Evolutionary conservation across 1,284 basidiomycete species (phyloP).

Genomic region (Dichomitus squalens): DNA sequence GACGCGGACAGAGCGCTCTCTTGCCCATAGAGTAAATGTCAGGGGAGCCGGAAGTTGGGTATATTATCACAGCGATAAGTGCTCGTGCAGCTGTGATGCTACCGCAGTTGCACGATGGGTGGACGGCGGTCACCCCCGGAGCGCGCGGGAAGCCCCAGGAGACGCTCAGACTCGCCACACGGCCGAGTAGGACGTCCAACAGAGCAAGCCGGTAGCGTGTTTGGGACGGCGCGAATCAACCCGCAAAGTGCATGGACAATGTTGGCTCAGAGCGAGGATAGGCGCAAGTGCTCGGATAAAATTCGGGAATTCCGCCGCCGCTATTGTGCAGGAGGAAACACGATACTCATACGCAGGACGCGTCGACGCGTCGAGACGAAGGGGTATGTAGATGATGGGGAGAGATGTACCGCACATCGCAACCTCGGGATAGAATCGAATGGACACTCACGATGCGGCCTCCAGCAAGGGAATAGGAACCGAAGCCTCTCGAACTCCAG

Average conservation of each 20-base stretch:
- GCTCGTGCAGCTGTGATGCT: too few relatives aligned
- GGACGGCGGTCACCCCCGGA: too few relatives aligned
- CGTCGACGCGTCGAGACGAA: conserved; percentile 14
- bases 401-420: not conserved
- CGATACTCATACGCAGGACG: not conserved
- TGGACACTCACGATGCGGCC: conserved; percentile 44
- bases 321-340: not conserved
- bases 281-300: not conserved
- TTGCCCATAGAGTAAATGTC: too few relatives aligned
- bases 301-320: not conserved
- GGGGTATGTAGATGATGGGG: not conserved
- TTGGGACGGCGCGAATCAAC: not conserved
- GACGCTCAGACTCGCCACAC: too few relatives aligned
- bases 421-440: not conserved
- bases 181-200: not conserved
- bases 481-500: conserved; percentile 64
- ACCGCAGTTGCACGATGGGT: too few relatives aligned
- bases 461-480: conserved; percentile 48
- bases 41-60: too few relatives aligned
- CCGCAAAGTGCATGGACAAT: not conserved
- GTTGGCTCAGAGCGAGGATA: not conserved
- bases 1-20: too few relatives aligned
- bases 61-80: too few relatives aligned
- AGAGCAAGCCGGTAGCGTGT: not conserved
- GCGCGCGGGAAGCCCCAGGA: too few relatives aligned